These are phyloP conservation scores for Pleurotus pulmonarius DNA, from an alignment of 768 basidiomycete genomes.

Conservation along the genomic window DNA sequence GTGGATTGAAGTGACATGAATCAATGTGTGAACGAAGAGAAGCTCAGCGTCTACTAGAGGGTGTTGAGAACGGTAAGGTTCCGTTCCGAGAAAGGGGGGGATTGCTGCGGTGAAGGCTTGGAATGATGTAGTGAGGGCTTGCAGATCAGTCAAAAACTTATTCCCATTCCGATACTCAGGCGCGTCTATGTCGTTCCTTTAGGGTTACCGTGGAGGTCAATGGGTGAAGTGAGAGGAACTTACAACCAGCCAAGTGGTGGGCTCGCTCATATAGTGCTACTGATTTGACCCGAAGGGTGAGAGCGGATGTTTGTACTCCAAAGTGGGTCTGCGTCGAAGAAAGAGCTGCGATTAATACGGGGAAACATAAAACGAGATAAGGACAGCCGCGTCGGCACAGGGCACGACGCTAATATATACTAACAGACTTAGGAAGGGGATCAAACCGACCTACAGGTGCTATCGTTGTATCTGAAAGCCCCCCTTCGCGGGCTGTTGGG, in stretches of 20 bases:
- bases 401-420: background rate
- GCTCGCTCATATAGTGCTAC: slow-evolving; percentile 52
- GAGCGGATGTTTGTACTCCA: slow-evolving; percentile 9
- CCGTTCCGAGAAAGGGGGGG: slow-evolving; percentile 33
- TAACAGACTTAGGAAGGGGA: slow-evolving; percentile 10
- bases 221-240: slow-evolving; percentile 11
- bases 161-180: slow-evolving; percentile 24
- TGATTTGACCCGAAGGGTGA: slow-evolving; percentile 47
- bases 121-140: slow-evolving; percentile 40
- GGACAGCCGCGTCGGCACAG: background rate
- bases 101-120: slow-evolving; percentile 37
- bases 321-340: background rate
- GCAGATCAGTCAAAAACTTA: slow-evolving; percentile 34
- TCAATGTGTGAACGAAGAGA: slow-evolving; percentile 45
- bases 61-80: slow-evolving; percentile 26
- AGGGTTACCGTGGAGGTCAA: too few relatives aligned
- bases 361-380: background rate
- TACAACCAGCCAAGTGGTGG: slow-evolving; percentile 37
- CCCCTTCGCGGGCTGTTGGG: background rate
- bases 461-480: background rate
- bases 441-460: slow-evolving; percentile 6
- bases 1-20: slow-evolving; percentile 47
- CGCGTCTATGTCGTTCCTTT: slow-evolving; percentile 2
- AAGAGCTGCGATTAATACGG: background rate
- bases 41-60: slow-evolving; percentile 37